These are phyloP conservation scores for Setaria viridis DNA, from an alignment of 202 grass and related monocot genomes.

Conservation along the genomic window DNA sequence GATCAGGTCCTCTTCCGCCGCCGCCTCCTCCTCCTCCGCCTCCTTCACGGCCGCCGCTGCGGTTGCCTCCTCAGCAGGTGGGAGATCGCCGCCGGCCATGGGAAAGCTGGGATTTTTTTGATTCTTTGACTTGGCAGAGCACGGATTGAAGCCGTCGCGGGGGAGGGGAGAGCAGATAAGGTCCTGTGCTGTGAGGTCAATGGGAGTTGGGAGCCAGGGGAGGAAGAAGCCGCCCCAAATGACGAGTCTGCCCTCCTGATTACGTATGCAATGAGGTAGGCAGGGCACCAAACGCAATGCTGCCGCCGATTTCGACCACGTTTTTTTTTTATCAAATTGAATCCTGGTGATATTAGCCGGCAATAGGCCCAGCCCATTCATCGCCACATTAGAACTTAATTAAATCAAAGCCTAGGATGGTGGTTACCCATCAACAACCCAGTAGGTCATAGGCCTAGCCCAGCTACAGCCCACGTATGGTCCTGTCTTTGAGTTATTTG, in stretches of 20 bases:
- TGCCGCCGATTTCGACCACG: no score
- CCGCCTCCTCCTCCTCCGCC: neutral
- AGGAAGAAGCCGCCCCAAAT: neutral
- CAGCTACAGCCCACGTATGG: no score
- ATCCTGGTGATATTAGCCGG: no score
- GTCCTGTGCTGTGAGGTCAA: slow-evolving; percentile 1
- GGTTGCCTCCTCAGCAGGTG: neutral
- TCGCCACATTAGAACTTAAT: no score
- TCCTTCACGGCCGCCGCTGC: neutral
- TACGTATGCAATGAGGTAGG: slow-evolving; percentile 32
- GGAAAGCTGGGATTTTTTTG: slow-evolving; percentile 20
- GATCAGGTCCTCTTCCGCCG: slow-evolving; percentile 53
- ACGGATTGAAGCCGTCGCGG: neutral
- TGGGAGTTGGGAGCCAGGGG: neutral
- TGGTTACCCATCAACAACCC: no score
- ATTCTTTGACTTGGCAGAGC: slow-evolving; percentile 32
- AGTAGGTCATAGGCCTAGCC: no score
- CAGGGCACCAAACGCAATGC: neutral
- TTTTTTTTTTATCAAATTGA: no score
- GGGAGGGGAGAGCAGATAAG: slow-evolving; percentile 37
- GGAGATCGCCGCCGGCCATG: slow-evolving; percentile 39
- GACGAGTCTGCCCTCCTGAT: slow-evolving; percentile 20
- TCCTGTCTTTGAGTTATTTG: no score
- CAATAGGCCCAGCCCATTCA: no score
- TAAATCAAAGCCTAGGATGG: no score